These are phyloP conservation scores for Extremus antarcticus DNA, from an alignment of 495 filamentous ascomycete species.

Conservation along the genomic window DNA sequence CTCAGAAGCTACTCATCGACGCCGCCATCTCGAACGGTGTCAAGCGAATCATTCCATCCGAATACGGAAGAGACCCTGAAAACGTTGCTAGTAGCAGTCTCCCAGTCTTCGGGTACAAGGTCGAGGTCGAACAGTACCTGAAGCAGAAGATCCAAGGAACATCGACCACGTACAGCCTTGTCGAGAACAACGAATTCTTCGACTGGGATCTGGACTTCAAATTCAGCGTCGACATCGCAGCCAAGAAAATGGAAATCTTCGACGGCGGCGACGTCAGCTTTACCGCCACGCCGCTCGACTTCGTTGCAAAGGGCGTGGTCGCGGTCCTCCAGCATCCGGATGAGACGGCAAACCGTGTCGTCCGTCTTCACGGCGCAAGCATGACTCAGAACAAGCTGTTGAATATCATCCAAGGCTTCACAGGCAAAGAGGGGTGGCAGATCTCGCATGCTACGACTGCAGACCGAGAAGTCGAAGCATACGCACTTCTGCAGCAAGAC, in stretches of 20 bases:
- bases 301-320: slow-evolving; percentile 10
- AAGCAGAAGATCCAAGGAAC: slow-evolving; percentile 27
- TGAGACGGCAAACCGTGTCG: slow-evolving; percentile 18
- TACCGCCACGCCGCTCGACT: slow-evolving; percentile 6
- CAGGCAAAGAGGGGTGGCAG: slow-evolving; percentile 3
- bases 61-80: slow-evolving; percentile 30
- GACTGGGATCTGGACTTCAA: neutral
- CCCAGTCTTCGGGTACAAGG: slow-evolving; percentile 37
- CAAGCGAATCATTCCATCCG: slow-evolving; percentile 30
- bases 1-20: slow-evolving; percentile 28
- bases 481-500: slow-evolving; percentile 1
- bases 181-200: slow-evolving; percentile 10
- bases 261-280: slow-evolving; percentile 7
- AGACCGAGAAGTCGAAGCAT: slow-evolving; percentile 8
- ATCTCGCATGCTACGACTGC: neutral
- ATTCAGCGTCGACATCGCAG: neutral
- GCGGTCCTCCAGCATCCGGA: slow-evolving; percentile 12
- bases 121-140: slow-evolving; percentile 35
- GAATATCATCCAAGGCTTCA: slow-evolving; percentile 2
- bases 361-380: slow-evolving; percentile 6
- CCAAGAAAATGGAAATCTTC: neutral
- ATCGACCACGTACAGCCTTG: slow-evolving; percentile 5
- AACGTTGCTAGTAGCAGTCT: slow-evolving; percentile 23
- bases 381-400: slow-evolving; percentile 17
- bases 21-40: slow-evolving; percentile 29